Conservation (phyloP, 2,329 filamentous ascomycete species). For the Rhynchosporium secalis region DNA sequence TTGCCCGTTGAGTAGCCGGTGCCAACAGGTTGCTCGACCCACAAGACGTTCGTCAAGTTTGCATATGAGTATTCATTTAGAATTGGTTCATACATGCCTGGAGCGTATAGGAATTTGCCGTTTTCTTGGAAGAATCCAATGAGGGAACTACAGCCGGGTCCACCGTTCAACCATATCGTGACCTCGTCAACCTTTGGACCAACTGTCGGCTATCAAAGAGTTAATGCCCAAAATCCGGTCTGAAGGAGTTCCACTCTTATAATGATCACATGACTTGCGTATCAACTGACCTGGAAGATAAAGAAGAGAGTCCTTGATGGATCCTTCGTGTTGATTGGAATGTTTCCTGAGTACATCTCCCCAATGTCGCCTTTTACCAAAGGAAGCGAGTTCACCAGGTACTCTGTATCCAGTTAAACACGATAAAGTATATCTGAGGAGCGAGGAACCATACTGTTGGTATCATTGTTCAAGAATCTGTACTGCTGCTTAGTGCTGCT, state of each 20-base stretch:
- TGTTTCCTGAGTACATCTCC: constrained; percentile 40
- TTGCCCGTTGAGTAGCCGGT: constrained; percentile 33
- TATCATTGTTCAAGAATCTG: too few species aligned
- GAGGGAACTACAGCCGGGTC: constrained; percentile 48
- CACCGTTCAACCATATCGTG: constrained; percentile 51
- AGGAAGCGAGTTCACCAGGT: constrained; percentile 21
- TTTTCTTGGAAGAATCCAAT: constrained; percentile 43
- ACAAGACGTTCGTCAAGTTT: constrained; percentile 46
- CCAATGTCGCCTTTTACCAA: constrained; percentile 33
- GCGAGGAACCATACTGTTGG: too few species aligned
- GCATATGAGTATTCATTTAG: constrained; percentile 33
- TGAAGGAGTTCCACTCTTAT: too few species aligned
- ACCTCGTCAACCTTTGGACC: constrained; percentile 49
- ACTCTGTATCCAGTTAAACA: too few species aligned
- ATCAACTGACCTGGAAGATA: constrained; percentile 46
- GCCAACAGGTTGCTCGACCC: constrained; percentile 50
- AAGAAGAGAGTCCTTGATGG: constrained; percentile 48
- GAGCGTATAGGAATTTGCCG: constrained; percentile 40
- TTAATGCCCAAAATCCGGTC: too few species aligned
- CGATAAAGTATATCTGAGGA: too few species aligned
- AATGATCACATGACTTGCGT: too few species aligned
- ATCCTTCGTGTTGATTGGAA: constrained; percentile 53
- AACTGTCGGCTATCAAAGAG: constrained; percentile 41
- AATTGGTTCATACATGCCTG: constrained; percentile 32
- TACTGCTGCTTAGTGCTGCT: too few species aligned